Evolutionary conservation across 345 rosid genomes (phyloP), one percentile per base, ranked within the genome.

Genomic region (Cochlearia excelsa): DNA sequence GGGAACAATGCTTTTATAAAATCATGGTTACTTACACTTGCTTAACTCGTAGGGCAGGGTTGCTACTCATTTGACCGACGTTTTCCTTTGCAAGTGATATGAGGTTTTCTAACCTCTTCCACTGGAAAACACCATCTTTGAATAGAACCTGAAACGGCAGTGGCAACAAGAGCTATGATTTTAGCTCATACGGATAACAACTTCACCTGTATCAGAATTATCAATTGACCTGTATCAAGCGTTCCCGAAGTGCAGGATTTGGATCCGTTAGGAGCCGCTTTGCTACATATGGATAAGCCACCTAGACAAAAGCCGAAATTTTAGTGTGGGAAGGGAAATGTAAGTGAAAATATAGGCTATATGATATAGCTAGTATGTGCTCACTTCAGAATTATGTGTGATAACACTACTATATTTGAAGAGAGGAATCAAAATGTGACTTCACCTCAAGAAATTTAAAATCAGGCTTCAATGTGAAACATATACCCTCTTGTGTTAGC

Each of bases 401-500:
- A 31, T 46, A 40, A 8, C 6, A 16, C 23, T 5, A 7, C 54
- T 44, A 50, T 35, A 11, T 5, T 8, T 51, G 28, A 34, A 27
- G 16, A 38, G 31, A 16, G 5, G 30, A 66, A 44, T 6, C 29
- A 59, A 49, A 63, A 60, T 3, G 35, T 33, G 44, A 46, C 41
- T 56, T 79, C 67, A 88, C 98, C 98, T 91, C 98, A 26, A 91
- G 95, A 83, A 91, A 92, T 79, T 92, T 92, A 80, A 92, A 92
- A 68, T 88, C 95, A 57, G 88, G 98, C 81, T 88, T 56, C 78
- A 92, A 68, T n/a, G 86, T 88, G 74, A 88, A 86, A 76, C 98
- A 92, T 69, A 88, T 88, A 46, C 98, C 98, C 70, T 92, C 98
- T 77, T 88, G 96, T 4, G 96, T 92, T 76, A 88, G 75, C 59